Conservation (phyloP, 179 eudicot species). For the Beta macrorhiza region DNA sequence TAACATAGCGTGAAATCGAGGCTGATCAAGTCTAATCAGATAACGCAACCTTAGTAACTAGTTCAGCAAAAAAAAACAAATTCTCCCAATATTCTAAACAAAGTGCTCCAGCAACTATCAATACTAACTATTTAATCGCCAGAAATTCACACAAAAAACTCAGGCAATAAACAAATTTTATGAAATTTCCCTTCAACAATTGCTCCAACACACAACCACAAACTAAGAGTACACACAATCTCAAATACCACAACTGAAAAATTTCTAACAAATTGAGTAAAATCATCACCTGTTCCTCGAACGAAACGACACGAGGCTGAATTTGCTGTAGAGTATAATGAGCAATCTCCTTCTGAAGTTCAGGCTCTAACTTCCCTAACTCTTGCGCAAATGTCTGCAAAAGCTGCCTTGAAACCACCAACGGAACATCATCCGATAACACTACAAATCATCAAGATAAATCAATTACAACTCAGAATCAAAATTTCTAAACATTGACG, state of each 20-base stretch:
- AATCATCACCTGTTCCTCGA: slow-evolving; percentile 78
- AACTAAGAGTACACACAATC: too few relatives aligned
- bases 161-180: too few relatives aligned
- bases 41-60: neutral
- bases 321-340: slow-evolving; percentile 87
- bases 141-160: too few relatives aligned
- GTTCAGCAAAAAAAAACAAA: neutral
- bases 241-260: too few relatives aligned
- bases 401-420: slow-evolving; percentile 93
- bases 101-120: neutral
- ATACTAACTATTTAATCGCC: neutral
- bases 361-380: slow-evolving; percentile 70
- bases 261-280: neutral
- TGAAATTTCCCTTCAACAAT: too few relatives aligned
- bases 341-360: slow-evolving; percentile 86
- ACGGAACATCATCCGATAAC: slow-evolving; percentile 87
- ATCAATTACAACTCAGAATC: neutral
- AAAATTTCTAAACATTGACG: neutral
- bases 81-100: neutral
- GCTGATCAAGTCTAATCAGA: too few relatives aligned
- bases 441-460: slow-evolving; percentile 38
- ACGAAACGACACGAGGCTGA: slow-evolving; percentile 96
- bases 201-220: neutral
- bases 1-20: too few relatives aligned
- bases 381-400: slow-evolving; percentile 85